Conservation (phyloP, 2,329 filamentous ascomycete genomes). For the Microsporum ferrugineum region DNA sequence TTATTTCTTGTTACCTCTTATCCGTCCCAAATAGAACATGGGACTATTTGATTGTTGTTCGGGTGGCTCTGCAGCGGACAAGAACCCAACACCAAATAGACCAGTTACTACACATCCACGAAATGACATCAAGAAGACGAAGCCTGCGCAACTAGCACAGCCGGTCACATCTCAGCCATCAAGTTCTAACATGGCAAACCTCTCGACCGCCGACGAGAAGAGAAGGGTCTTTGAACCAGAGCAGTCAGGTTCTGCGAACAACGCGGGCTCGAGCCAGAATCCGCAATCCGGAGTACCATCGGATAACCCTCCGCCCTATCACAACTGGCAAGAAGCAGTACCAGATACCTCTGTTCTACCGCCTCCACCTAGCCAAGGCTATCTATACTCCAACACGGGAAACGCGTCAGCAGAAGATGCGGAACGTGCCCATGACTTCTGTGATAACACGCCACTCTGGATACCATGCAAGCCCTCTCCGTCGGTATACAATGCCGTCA, state of each 20-base stretch:
- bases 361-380: constrained; percentile 46
- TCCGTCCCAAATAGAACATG: neutral
- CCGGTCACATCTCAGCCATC: neutral
- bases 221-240: neutral
- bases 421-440: constrained; percentile 47
- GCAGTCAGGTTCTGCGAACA: neutral
- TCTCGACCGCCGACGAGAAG: neutral
- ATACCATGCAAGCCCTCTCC: constrained; percentile 35
- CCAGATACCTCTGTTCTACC: constrained; percentile 50
- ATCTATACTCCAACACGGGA: constrained; percentile 44
- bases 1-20: neutral
- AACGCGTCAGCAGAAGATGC: constrained; percentile 47
- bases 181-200: neutral
- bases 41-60: neutral
- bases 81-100: neutral
- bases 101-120: neutral
- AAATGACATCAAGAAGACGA: neutral
- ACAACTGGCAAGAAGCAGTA: constrained; percentile 49
- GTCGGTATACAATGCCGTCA: constrained; percentile 33
- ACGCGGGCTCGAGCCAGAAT: neutral
- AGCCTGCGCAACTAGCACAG: neutral
- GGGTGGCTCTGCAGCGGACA: neutral
- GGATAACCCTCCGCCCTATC: constrained; percentile 43
- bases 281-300: neutral
- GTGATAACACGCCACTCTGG: constrained; percentile 41